Base-by-base conservation (phyloP, 176 grass and related monocot genomes). In the Aegilops sharonensis region DNA sequence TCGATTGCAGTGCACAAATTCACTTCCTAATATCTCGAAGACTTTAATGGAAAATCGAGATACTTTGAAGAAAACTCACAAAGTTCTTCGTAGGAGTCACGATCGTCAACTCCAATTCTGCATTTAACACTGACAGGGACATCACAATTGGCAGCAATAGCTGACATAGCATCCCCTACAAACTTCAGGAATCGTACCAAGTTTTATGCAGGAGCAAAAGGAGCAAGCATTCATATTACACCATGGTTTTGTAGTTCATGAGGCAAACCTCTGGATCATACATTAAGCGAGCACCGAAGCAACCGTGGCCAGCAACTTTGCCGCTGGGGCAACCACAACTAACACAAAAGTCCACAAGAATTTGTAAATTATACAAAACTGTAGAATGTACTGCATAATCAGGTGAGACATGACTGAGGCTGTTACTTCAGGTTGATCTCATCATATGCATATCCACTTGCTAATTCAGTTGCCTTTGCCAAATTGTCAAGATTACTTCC, bases 81-180 rank as follows among this genome's bases (percentile, higher is more conserved):
- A 9, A 98, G 87, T 78, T 98, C 88, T 89, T 93, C 84, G 60
- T 98, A 98, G 24, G 95, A 98, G 79, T 98, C 95, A 78, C 62
- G 89, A 82, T 98, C 88, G 68, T 98, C 93, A 59, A 95, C 93
- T 87, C 95, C 95, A 83, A 98, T 98, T 88, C 95, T 88, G 87
- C 95, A 98, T 80, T 98, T 98, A 60, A 98, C 88, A n/a, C 95
- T 95, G 18, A 98, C 89, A 65, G 93, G 95, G 72, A 95, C 93
- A 72, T 89, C 64, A 89, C 85, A 93, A 61, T 93, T 98, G 59
- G 91, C 88, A 82, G 95, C 91, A 89, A 98, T 98, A 75, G 86
- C 85, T 90, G 89, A 92, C 95, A 95, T 98, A 82, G 95, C 95
- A 87, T 95, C 88, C 81, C 93, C 95, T 84, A 98, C 95, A 87